Percentiles rank a stretch among this genome's conserved stretches.
These are phyloP conservation scores for Daldinia vernicosa DNA, from an alignment of 495 filamentous ascomycete genomes.

Conservation along the genomic window DNA sequence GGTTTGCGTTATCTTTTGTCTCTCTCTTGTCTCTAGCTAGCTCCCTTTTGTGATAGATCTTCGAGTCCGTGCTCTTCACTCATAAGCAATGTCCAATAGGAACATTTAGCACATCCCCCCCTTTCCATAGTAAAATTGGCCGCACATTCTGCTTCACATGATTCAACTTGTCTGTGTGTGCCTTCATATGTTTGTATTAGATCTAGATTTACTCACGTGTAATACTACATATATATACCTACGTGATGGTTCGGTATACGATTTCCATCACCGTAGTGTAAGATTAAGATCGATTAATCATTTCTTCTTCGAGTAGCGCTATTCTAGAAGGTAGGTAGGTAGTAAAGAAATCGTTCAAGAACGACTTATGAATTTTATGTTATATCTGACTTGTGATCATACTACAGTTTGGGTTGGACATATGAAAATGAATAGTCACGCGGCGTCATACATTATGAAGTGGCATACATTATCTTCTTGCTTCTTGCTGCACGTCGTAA, in stretches of 20 bases:
- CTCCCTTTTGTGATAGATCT: conserved; percentile 32
- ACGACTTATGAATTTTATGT: not conserved
- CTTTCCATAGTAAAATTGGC: conserved; percentile 31
- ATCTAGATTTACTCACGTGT: conserved; percentile 18
- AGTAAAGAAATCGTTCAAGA: not conserved
- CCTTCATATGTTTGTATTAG: conserved; percentile 13
- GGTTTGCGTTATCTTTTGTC: conserved; percentile 8
- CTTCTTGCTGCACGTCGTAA: not conserved
- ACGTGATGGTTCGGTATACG: conserved; percentile 9
- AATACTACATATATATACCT: not conserved
- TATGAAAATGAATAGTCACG: not conserved
- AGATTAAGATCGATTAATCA: not conserved
- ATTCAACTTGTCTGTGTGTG: conserved; percentile 35
- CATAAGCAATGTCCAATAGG: conserved; percentile 31
- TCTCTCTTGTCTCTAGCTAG: conserved; percentile 4
- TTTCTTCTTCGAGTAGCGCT: not conserved
- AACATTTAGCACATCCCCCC: conserved; percentile 23
- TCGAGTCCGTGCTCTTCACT: conserved; percentile 32
- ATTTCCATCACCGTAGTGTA: conserved; percentile 10
- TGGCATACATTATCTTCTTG: not conserved
- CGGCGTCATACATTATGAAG: not conserved
- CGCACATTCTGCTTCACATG: conserved; percentile 40
- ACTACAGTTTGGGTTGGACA: not conserved
- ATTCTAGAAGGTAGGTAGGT: not conserved
- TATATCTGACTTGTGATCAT: not conserved